These are phyloP conservation scores for Epichloe elymi DNA, from an alignment of 2,329 filamentous ascomycete species.

Conservation along the genomic window DNA sequence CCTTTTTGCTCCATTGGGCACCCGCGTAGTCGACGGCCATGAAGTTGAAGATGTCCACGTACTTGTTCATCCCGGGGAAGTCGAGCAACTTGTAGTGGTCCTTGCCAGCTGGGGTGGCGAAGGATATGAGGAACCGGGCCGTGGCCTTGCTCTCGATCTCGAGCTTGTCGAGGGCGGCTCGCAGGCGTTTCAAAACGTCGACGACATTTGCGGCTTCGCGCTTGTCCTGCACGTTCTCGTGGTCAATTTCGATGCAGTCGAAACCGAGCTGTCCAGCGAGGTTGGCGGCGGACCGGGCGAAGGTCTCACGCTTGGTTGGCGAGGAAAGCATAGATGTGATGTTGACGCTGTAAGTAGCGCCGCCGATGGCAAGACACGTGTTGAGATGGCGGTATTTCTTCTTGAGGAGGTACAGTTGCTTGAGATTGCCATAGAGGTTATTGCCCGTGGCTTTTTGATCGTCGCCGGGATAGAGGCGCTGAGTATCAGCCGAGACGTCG, in stretches of 20 bases:
- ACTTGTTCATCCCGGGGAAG: constrained; percentile 37
- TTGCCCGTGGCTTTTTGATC: constrained; percentile 35
- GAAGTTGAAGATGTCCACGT: constrained; percentile 44
- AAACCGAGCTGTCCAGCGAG: no score
- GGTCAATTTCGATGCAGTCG: constrained; percentile 39
- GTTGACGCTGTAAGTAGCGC: constrained; percentile 55
- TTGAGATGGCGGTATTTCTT: constrained; percentile 65
- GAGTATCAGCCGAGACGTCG: constrained; percentile 31
- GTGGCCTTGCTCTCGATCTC: constrained; percentile 19
- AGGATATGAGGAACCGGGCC: constrained; percentile 36
- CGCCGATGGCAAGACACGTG: constrained; percentile 59
- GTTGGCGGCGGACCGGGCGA: constrained; percentile 48
- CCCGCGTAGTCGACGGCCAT: constrained; percentile 65
- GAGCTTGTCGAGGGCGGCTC: constrained; percentile 29
- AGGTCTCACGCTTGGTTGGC: constrained; percentile 45
- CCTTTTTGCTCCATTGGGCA: constrained; percentile 41
- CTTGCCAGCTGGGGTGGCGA: constrained; percentile 35
- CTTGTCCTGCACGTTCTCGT: constrained; percentile 35
- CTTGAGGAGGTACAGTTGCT: constrained; percentile 66
- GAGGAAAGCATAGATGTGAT: constrained; percentile 51
- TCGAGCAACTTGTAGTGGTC: constrained; percentile 36
- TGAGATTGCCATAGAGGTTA: constrained; percentile 66
- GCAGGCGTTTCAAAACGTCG: constrained; percentile 27
- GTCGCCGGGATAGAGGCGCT: constrained; percentile 58
- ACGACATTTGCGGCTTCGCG: constrained; percentile 29